Evolutionary conservation across 2,329 filamentous ascomycete genomes (phyloP).

Genomic region (Laburnicola sp.): DNA sequence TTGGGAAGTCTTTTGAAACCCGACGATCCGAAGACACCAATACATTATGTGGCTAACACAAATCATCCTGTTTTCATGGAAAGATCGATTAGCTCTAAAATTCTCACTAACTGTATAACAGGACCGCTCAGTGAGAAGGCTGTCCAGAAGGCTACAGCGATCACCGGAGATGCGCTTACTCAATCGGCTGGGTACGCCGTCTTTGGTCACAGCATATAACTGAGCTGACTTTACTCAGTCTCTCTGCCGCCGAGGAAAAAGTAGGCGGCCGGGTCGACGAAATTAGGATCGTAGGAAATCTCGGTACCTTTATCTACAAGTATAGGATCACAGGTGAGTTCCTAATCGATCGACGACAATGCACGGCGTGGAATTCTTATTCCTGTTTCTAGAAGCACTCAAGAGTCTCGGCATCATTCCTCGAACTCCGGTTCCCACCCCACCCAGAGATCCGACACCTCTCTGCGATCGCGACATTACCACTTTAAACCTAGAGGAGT

Average conservation of each 20-base stretch:
- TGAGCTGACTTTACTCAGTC: neutral
- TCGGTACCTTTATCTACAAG: neutral
- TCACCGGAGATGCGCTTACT: neutral
- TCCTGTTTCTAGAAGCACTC: neutral
- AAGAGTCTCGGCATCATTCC: neutral
- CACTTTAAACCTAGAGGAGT: neutral
- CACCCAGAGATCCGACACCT: neutral
- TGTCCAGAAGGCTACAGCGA: neutral
- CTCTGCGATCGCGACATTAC: neutral
- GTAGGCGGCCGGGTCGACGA: neutral
- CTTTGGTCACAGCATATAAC: neutral
- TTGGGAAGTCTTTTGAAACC: neutral
- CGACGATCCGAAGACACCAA: neutral
- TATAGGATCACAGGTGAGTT: neutral
- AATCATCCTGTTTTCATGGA: neutral
- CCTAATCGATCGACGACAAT: neutral
- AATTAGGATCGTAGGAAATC: neutral
- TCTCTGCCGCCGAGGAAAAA: neutral
- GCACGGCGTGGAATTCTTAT: neutral
- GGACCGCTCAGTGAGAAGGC: neutral
- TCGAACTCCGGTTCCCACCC: neutral
- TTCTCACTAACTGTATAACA: neutral
- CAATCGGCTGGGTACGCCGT: neutral
- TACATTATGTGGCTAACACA: neutral
- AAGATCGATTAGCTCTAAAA: neutral